Evolutionary conservation across 768 basidiomycete species (phyloP), one percentile per base, ranked within the genome.

Genomic region (Suillus bovinus): DNA sequence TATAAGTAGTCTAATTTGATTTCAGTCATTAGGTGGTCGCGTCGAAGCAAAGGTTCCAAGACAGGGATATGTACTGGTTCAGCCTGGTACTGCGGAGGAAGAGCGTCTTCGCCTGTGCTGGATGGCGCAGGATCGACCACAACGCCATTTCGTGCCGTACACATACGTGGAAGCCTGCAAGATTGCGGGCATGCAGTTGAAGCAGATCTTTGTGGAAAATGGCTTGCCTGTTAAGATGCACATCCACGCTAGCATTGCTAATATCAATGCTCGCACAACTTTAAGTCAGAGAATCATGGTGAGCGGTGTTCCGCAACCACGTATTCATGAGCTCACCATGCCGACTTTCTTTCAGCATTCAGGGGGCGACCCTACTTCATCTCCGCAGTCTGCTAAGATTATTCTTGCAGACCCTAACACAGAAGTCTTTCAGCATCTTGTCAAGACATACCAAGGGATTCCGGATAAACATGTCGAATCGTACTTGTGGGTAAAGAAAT

Each of bases 81-180:
- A 91, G 61, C 84, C 84, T 5, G 84, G 84, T 4, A 88, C 88
- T 3, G 67, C 81, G 0, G 91, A 93, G 73, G 90, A 86, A 67
- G 85, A 88, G 64, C 89, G 91, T 27, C 86, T 93, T 47, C 84
- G 87, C 46, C 76, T 85, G 34, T 92, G 90, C 66, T 93, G 91
- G 91, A 80, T 79, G 29, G 84, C 80, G 61, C 58, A 76, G 2
- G 90, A 92, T 66, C 79, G 91, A 61, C 91, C 91, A 8, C 88
- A 90, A 33, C 79, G 91, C 61, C 82, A 85, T 71, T 90, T 93
- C 64, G 91, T 93, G 49, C 91, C 91, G 9, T 88, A 88, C 71
- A 90, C 89, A 56, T 93, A 86, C 70, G 85, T 93, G 17, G 90
- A 92, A 41, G 89, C 91, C n/a, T 93, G 91, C 77, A 91, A 89